Base-by-base conservation (phyloP, 139 green algal species). In the Chlamydomonas schloesseri region DNA sequence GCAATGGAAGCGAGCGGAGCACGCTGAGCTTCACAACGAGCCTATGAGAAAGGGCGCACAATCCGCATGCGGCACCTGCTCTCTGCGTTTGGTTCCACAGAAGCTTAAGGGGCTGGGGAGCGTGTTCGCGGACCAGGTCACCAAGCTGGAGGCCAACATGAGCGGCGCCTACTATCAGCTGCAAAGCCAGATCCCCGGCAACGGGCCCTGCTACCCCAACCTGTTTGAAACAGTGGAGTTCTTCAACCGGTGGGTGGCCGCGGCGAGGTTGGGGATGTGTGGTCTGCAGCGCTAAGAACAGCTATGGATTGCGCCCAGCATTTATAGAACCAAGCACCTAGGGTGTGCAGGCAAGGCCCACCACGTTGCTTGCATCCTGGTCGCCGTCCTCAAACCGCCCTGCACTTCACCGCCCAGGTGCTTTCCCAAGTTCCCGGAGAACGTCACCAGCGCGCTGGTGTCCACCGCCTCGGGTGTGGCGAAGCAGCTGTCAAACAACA, bases 161-260 rank as follows among this genome's bases (percentile, higher is more conserved):
- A 83, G 76, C 68, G 93, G 92, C 29, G 47, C 75, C 37, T 95
- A 92, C 85, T 92, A 93, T 53, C 93, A 96, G 80, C 82, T 89
- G 3, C 88, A 71, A 5, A 92, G 83, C 34, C 85, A 93, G 72
- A 93, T 94, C 42, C 94, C 94, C 15, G 91, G 90, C 28, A 78
- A 92, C 53, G 94, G 94, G 3, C 94, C 94, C 31, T 97, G 94
- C 89, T 96, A 95, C 86, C 92, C 94, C 20, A 89, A 93, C 15
- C 92, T 92, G 71, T 79, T 93, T 29, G 23, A 71, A 6, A 96
- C 94, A 13, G 73, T 81, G 33, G 79, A 89, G 50, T 94, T 93
- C 79, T 91, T 95, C 71, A 92, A 94, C 90, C 95, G 93, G 91
- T 95, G 47, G 20, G 64, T 31, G 15, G 29, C 33, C 64, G 46